These are phyloP conservation scores for Musa itinerans DNA, from an alignment of 176 grass and related monocot genomes.

Conservation along the genomic window DNA sequence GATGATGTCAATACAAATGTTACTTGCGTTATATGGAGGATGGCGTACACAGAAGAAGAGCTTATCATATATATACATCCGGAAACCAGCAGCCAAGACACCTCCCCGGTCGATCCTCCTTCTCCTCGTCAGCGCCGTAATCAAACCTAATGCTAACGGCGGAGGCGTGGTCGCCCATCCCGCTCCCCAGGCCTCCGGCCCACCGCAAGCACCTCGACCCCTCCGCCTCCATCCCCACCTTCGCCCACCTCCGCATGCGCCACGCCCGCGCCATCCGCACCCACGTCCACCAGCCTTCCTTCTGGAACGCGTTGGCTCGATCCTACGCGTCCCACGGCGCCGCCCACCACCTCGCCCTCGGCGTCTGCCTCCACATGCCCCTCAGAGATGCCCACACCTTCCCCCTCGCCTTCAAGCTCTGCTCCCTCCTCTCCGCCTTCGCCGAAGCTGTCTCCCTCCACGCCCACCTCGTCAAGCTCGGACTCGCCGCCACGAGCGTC, in stretches of 20 bases:
- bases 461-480: conserved; percentile 7
- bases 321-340: conserved; percentile 3
- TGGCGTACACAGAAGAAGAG: too few relatives aligned
- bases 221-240: background rate
- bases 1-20: too few relatives aligned
- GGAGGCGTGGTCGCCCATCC: background rate
- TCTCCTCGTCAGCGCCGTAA: too few relatives aligned
- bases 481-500: background rate
- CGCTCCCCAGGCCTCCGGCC: background rate
- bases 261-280: conserved; percentile 7
- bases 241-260: background rate
- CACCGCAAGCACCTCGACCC: background rate
- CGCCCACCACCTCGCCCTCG: background rate
- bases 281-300: conserved; percentile 11
- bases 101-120: too few relatives aligned
- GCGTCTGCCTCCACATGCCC: background rate
- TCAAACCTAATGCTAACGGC: background rate
- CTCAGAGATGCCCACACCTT: conserved; percentile 3
- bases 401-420: conserved; percentile 20
- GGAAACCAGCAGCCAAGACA: too few relatives aligned
- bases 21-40: too few relatives aligned
- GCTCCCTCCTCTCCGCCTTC: conserved; percentile 13
- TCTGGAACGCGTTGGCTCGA: conserved; percentile 2
- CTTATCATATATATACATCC: too few relatives aligned
- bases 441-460: background rate